Evolutionary conservation across 2,329 filamentous ascomycete species (phyloP), one percentile per base, ranked within the genome.

Genomic region (Ciborinia camelliae): DNA sequence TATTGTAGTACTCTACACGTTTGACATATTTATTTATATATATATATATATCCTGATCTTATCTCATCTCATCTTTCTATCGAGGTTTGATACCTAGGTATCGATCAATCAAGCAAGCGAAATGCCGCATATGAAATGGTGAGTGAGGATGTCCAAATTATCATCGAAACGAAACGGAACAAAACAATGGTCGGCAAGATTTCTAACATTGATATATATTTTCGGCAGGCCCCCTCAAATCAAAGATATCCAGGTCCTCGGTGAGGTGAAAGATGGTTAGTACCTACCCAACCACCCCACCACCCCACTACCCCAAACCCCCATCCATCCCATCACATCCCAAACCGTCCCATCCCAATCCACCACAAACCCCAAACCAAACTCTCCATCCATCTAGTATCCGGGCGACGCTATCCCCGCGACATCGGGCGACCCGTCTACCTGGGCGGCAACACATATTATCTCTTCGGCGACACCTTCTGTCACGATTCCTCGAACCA

Each of bases 381-480:
- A 23, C 9, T 10, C 41, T 37, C 28, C 10, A n/a, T n/a, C 4
- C 30, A 7, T 15, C 32, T 47, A 59, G 55, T 54, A 39, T 62
- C 59, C 5, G 59, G 59, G 4, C 47, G 47, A 39, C 35, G 39
- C 37, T 62, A 52, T 32, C 47, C 59, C 14, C 59, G 59, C 12
- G 59, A 62, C 14, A 62, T 62, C 30, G 59, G 59, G 10, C 59
- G 59, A 7, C 50, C 59, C 18, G 39, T 62, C 9, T 54, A 62
- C 23, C 26, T 62, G 32, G 59, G 47, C 4, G 50, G 37, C 20
- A 54, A 62, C 32, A 62, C 59, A n/a, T 62, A 62, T 35, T 62
- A 62, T 20, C 47, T 62, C 8, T 62, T 62, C 20, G 59, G 59
- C 7, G 59, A 62, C 26, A 62, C 59, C 41, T 62, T 62, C 45